Conservation (phyloP, 208 protist genomes). For the Trypanosoma scelopori region DNA sequence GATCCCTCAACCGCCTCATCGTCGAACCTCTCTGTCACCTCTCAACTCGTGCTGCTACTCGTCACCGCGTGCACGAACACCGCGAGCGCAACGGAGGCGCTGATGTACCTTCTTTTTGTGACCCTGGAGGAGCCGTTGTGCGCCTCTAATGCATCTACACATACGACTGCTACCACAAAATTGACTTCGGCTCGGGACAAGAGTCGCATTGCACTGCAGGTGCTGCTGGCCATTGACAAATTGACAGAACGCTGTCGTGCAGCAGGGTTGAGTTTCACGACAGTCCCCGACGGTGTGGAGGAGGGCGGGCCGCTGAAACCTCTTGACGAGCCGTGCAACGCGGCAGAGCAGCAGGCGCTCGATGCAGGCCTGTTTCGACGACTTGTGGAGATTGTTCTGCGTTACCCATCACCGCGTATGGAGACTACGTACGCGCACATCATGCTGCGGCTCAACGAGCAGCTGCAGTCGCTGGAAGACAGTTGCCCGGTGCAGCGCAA, state of each 20-base stretch:
- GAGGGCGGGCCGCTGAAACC: conserved; percentile 29
- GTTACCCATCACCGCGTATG: conserved; percentile 16
- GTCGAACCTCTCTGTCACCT: conserved; percentile 9
- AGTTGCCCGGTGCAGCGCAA: neutral
- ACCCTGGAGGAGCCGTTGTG: conserved; percentile 3
- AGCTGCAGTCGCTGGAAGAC: conserved; percentile 19
- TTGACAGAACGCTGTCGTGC: conserved; percentile 28
- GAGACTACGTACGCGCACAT: conserved; percentile 21
- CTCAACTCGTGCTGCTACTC: conserved; percentile 21
- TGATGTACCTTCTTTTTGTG: conserved; percentile 22
- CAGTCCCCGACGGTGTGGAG: conserved; percentile 30
- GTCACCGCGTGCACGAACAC: conserved; percentile 18
- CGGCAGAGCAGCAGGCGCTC: conserved; percentile 7
- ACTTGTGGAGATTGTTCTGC: conserved; percentile 28
- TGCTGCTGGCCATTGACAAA: conserved; percentile 13
- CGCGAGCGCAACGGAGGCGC: conserved; percentile 10
- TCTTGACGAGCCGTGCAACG: conserved; percentile 26
- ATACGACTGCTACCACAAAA: neutral
- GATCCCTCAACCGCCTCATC: neutral
- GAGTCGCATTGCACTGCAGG: conserved; percentile 17
- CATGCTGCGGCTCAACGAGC: conserved; percentile 11
- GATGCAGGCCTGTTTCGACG: conserved; percentile 18
- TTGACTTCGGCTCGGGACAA: neutral
- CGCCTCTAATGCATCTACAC: neutral
- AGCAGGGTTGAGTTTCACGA: conserved; percentile 24